phyloP scores from a whole-genome alignment of 805 yeast species.

The Starmerella riodocensis region DNA sequence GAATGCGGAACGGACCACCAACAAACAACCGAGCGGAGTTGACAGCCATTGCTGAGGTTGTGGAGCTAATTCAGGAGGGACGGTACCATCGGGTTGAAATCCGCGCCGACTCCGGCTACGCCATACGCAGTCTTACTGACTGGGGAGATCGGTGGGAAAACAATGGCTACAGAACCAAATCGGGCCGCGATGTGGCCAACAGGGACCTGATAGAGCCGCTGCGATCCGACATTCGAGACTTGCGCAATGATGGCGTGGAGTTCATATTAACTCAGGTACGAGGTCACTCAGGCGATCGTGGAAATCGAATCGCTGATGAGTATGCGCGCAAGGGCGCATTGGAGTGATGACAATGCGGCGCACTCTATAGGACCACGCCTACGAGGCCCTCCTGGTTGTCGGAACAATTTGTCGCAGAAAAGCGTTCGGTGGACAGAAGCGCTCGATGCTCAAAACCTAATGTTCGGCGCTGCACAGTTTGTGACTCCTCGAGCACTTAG shows the following conservation, averaged over 20 bases:
- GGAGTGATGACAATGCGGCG: no score
- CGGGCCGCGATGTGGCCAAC: conserved; percentile 39
- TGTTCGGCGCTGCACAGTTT: no score
- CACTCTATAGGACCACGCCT: no score
- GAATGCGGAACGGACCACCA: no score
- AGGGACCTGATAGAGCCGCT: conserved; percentile 36
- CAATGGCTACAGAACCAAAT: conserved; percentile 40
- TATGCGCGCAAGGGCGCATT: no score
- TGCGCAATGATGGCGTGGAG: conserved; percentile 22
- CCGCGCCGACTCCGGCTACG: conserved; percentile 57
- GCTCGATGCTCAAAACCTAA: no score
- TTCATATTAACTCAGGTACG: conserved; percentile 47
- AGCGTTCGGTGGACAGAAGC: no score
- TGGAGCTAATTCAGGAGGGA: background rate
- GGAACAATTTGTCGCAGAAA: no score
- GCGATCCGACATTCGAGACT: conserved; percentile 29
- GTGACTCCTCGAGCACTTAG: no score
- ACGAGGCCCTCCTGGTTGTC: no score
- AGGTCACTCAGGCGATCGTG: conserved; percentile 58
- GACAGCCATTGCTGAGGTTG: background rate
- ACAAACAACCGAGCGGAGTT: no score
- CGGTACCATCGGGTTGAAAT: background rate
- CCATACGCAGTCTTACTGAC: conserved; percentile 39
- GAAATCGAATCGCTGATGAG: conserved; percentile 65
- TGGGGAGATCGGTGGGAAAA: conserved; percentile 50